Evolutionary conservation across 2,329 filamentous ascomycete species (phyloP).

Genomic region (Massarina eburnea): DNA sequence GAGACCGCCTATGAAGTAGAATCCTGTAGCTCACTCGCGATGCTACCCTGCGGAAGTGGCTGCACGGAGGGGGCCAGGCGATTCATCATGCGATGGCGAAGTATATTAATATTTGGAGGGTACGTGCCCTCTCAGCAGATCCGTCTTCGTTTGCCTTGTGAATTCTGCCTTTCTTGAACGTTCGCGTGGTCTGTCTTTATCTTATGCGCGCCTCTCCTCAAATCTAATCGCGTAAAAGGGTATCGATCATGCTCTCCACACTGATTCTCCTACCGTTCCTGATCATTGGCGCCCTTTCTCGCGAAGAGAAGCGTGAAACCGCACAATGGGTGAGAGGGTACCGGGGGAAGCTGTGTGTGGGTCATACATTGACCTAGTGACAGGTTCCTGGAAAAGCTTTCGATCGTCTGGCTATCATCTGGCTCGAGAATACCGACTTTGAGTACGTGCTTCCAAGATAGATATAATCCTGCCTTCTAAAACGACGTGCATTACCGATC

Average conservation of each 20-base stretch:
- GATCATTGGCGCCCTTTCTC: neutral
- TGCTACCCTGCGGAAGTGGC: no score
- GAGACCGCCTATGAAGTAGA: no score
- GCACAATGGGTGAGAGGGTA: conserved; percentile 24
- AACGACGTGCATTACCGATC: no score
- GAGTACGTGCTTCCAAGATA: no score
- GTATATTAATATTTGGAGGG: neutral
- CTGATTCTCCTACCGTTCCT: conserved; percentile 9
- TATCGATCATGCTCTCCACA: neutral
- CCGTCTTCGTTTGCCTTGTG: neutral
- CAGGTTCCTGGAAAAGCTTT: conserved; percentile 71
- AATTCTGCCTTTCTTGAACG: neutral
- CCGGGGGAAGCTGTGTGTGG: no score
- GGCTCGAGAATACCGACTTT: conserved; percentile 76
- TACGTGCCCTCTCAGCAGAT: neutral
- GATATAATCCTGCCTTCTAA: no score
- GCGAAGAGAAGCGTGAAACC: neutral
- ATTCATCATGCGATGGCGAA: neutral
- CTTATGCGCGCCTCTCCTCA: conserved; percentile 15
- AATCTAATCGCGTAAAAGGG: conserved; percentile 1
- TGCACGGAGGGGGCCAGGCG: neutral
- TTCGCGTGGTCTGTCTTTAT: conserved; percentile 11
- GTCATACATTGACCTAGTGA: no score
- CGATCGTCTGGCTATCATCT: conserved; percentile 71
- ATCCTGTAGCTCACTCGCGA: no score